Percentiles rank a stretch among this genome's conserved stretches.
These are phyloP conservation scores for Wallacemonas sp. DNA, from an alignment of 208 protist genomes.

Conservation along the genomic window DNA sequence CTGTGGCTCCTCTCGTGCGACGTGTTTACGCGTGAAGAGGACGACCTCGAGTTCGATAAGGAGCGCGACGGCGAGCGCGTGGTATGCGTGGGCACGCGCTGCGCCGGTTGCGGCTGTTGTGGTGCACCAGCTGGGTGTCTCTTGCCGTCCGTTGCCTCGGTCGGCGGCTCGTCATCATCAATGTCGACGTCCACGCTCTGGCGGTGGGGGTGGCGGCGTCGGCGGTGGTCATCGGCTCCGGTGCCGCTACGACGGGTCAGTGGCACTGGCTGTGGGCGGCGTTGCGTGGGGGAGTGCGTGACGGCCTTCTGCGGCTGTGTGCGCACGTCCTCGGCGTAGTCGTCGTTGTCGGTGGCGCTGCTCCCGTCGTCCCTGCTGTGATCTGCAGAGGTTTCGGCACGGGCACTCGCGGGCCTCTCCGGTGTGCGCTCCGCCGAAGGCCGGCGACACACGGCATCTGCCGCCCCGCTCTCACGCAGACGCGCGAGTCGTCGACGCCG, in stretches of 20 bases:
- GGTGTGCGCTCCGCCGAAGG: neutral
- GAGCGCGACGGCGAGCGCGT: too few species aligned
- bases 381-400: too few species aligned
- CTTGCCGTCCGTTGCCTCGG: neutral
- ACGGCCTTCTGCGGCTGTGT: conserved; percentile 20
- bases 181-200: neutral
- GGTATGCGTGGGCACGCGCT: too few species aligned
- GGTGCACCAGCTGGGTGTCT: too few species aligned
- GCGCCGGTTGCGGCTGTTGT: too few species aligned
- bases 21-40: neutral
- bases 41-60: neutral
- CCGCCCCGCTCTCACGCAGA: neutral
- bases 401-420: neutral
- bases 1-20: neutral
- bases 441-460: neutral
- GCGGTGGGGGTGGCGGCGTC: neutral
- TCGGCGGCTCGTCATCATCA: conserved; percentile 14
- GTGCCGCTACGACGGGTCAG: too few species aligned
- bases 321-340: conserved; percentile 7
- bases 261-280: neutral
- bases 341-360: neutral
- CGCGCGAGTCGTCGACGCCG: conserved; percentile 3
- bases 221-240: neutral
- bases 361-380: too few species aligned
- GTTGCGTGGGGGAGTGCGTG: neutral